Evolutionary conservation across 2,329 filamentous ascomycete genomes (phyloP).

Genomic region (Diaporthe aspalathi): DNA sequence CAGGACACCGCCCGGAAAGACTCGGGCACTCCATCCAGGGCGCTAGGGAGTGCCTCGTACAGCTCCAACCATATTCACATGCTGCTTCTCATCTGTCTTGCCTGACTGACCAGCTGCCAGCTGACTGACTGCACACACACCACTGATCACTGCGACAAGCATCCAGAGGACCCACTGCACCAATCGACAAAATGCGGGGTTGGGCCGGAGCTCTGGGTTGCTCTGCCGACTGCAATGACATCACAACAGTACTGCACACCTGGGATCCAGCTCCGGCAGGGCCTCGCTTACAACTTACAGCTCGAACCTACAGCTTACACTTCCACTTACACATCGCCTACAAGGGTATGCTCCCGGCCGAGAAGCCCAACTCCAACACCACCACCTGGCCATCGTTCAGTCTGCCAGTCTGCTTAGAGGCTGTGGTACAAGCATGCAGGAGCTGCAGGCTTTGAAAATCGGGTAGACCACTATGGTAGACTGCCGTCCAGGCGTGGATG

Average conservation of each 20-base stretch:
- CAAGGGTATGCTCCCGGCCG: slow-evolving; percentile 26
- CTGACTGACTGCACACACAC: no score
- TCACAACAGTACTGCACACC: slow-evolving; percentile 30
- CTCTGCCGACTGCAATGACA: slow-evolving; percentile 40
- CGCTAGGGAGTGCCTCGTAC: neutral
- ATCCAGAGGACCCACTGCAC: no score
- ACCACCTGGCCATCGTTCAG: no score
- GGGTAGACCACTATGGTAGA: neutral
- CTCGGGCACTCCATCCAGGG: neutral
- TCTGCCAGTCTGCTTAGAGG: no score
- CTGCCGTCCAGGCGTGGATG: neutral
- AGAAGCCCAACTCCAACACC: slow-evolving; percentile 19
- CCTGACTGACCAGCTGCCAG: neutral
- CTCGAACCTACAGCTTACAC: no score
- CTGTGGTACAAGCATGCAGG: no score
- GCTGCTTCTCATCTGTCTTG: neutral
- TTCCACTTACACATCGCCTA: no score
- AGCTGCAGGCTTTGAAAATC: neutral
- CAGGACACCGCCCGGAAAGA: neutral
- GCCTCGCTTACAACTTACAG: slow-evolving; percentile 12
- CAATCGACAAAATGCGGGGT: slow-evolving; percentile 35
- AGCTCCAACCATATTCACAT: slow-evolving; percentile 14
- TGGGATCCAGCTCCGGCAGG: slow-evolving; percentile 6
- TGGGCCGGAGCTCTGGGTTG: slow-evolving; percentile 33
- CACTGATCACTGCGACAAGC: neutral